Evolutionary conservation across 2,329 filamentous ascomycete genomes (phyloP), one percentile per base, ranked within the genome.

Genomic region (Sporothrix variecibatus): DNA sequence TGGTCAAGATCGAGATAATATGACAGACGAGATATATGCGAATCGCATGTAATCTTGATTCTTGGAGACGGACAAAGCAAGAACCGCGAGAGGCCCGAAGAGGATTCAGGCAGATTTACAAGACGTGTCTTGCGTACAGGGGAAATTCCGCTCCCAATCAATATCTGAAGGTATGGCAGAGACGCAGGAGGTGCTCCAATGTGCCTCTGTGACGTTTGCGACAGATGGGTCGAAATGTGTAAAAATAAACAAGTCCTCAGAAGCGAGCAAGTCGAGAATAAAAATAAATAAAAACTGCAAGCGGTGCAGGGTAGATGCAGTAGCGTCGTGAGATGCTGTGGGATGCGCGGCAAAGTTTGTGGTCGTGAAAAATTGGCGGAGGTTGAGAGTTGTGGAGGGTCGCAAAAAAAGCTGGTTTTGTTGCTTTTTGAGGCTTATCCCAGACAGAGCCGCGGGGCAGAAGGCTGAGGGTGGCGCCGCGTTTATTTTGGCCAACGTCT

Each of bases 401-500:
- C 62, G 38, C 62, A 46, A 67, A 67, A 2, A 46, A 23, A 67
- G 38, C 38, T 20, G 62, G 62, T 23, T 23, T 67, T 46, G 62
- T 46, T 15, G 62, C 38, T 17, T 8, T 65, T 68, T 68, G 70
- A 62, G 53, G 70, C 70, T 64, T 72, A 51, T 72, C 65, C 65
- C 26, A 72, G 56, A 46, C 9, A 43, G 69, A 60, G 69, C 38
- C 69, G 69, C 69, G 69, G 70, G 56, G 70, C 38, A 72, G 56
- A 60, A 60, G 68, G 68, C 68, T 71, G 68, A 43, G 51, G 49
- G 31, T 71, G 68, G 51, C 68, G 68, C 51, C 51, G 51, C 68
- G n/a, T 28, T 43, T 46, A 58, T 72, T 49, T 51, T 51, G 53
- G 53, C 40, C 38, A 62, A 28, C 53, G 38, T 51, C 26, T 34